Evolutionary conservation across 2,329 filamentous ascomycete genomes (phyloP).

Genomic region (Calonectria montana): DNA sequence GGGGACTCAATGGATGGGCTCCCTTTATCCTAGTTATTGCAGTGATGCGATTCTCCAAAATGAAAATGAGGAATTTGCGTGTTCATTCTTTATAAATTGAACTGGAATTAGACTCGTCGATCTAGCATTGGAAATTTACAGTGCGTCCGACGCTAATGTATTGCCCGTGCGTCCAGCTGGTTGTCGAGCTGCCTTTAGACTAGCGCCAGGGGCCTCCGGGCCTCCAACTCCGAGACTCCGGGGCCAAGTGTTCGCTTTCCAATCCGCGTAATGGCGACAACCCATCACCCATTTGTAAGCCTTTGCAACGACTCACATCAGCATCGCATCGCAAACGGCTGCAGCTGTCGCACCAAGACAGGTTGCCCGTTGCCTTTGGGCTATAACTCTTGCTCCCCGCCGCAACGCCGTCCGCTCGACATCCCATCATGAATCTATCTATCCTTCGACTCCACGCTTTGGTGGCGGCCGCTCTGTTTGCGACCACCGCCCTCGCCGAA

Average conservation of each 20-base stretch:
- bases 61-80: no score
- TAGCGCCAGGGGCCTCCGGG: constrained; percentile 35
- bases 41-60: no score
- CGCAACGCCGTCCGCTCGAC: neutral
- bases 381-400: constrained; percentile 23
- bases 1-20: no score
- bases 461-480: constrained; percentile 60
- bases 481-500: constrained; percentile 66
- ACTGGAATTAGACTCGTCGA: neutral
- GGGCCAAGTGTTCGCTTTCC: neutral
- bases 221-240: constrained; percentile 22
- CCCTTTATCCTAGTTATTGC: no score
- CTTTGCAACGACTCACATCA: constrained; percentile 28
- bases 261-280: neutral
- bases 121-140: neutral
- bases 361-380: constrained; percentile 28
- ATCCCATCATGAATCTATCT: constrained; percentile 62
- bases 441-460: constrained; percentile 59
- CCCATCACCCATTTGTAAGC: constrained; percentile 37
- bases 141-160: neutral
- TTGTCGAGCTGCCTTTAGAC: constrained; percentile 29
- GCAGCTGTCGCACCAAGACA: constrained; percentile 25
- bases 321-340: constrained; percentile 20
- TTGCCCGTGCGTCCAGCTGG: constrained; percentile 12
- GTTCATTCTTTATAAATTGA: neutral